phyloP scores from a whole-genome alignment of 2,329 filamentous ascomycete genomes.

The Colletotrichum sublineola region DNA sequence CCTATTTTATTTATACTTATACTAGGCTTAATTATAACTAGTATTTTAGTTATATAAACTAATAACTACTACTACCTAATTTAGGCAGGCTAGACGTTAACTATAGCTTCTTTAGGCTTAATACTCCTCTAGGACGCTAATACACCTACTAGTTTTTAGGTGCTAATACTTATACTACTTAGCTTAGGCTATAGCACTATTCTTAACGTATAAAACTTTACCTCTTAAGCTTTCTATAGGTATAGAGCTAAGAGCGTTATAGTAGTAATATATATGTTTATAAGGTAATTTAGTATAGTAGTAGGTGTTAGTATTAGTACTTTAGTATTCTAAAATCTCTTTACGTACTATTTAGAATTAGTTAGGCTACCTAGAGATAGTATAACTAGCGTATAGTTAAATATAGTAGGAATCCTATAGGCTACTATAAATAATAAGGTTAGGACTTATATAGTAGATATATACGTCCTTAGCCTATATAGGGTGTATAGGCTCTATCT shows the following conservation, averaged over 20 bases:
- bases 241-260: neutral
- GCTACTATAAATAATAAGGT: too few species aligned
- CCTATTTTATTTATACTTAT: conserved; percentile 41
- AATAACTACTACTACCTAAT: conserved; percentile 42
- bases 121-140: conserved; percentile 34
- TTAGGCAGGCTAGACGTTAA: conserved; percentile 42
- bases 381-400: too few species aligned
- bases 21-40: conserved; percentile 36
- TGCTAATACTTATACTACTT: conserved; percentile 27
- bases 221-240: conserved; percentile 25
- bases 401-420: too few species aligned
- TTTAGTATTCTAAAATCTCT: too few species aligned
- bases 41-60: conserved; percentile 10
- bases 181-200: conserved; percentile 37
- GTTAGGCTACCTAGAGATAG: too few species aligned
- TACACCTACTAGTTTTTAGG: conserved; percentile 25
- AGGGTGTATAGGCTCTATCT: too few species aligned
- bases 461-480: too few species aligned
- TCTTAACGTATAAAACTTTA: conserved; percentile 41
- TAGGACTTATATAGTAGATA: too few species aligned
- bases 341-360: too few species aligned
- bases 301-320: too few species aligned
- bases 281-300: conserved; percentile 10
- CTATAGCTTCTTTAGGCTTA: conserved; percentile 26
- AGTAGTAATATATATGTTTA: conserved; percentile 30